Conservation (phyloP, 2,329 filamentous ascomycete species). For the Fusarium acutatum region DNA sequence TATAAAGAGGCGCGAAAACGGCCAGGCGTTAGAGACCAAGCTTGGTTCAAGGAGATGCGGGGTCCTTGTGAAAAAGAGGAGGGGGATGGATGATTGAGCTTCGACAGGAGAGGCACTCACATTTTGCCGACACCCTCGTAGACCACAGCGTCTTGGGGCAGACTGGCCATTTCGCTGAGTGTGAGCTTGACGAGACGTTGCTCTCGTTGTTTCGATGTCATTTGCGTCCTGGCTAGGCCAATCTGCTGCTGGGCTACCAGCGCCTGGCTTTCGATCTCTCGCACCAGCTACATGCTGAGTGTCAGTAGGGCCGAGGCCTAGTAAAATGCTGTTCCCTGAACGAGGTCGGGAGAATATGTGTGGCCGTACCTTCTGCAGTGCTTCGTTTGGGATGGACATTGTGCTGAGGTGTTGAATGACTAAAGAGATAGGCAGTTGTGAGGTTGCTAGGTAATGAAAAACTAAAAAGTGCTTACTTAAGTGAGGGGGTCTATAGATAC, state of each 20-base stretch:
- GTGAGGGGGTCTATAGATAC: too few species aligned
- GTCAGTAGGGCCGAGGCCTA: not conserved
- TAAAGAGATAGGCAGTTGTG: not conserved
- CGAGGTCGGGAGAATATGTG: not conserved
- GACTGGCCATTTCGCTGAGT: slow-evolving; percentile 78
- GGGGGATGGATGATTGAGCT: not conserved
- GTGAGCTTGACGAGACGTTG: slow-evolving; percentile 89
- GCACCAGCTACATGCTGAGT: slow-evolving; percentile 71
- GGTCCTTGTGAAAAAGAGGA: not conserved
- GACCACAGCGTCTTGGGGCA: slow-evolving; percentile 79
- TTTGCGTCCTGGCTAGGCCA: slow-evolving; percentile 82
- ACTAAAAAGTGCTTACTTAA: too few species aligned
- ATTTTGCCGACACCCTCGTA: slow-evolving; percentile 99
- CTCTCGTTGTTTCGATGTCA: slow-evolving; percentile 86
- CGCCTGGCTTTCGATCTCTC: slow-evolving; percentile 93
- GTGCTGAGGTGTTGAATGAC: not conserved
- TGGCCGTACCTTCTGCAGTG: slow-evolving; percentile 81
- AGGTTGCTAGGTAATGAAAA: not conserved
- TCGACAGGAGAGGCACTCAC: slow-evolving; percentile 59
- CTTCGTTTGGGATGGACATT: slow-evolving; percentile 96
- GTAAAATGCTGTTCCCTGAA: not conserved
- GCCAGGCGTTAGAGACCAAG: not conserved
- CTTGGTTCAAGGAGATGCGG: not conserved
- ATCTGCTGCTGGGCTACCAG: slow-evolving; percentile 92
- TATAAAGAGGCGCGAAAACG: slow-evolving; percentile 48